Base-by-base conservation (phyloP, 768 basidiomycete genomes). In the Serendipita sp. region DNA sequence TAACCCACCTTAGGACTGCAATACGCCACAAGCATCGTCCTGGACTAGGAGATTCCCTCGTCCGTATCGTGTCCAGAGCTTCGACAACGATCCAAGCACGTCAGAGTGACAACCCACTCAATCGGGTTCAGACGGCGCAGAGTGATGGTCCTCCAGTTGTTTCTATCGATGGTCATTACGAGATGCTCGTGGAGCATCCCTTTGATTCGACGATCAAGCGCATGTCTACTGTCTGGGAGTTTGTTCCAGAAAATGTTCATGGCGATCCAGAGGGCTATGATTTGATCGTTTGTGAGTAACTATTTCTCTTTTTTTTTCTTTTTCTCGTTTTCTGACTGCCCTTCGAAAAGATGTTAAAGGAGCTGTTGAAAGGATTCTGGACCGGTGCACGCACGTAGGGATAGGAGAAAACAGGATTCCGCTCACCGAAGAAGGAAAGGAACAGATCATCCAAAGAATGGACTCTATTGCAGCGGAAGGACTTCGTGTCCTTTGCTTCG, bases 181-280 rank as follows among this genome's bases (percentile, higher is more conserved):
- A 58, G n/a, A 58, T 58, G 53, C 53, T 58, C 17, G 26, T 58
- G 17, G 53, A 58, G 31, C 24, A 58, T n/a, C 71, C 81, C 0
- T 81, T 82, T 67, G 78, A 79, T 42, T 79, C 78, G 58, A 76
- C 75, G 28, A 69, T 80, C 51, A 82, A 81, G 70, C 71, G 78
- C 60, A 82, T 81, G 81, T 58, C 53, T 13, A 58, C 53, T 11
- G 53, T 58, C 53, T 58, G 53, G 53, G 5, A 58, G 20, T 58
- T 58, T 26, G 30, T 22, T 33, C 26, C 53, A 58, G 53, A 58
- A 31, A 13, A 58, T 31, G 11, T 9, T n/a, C 20, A 34, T 4
- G 26, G 31, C 20, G 53, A 33, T 4, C 30, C 11, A n/a, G 33
- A 22, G 11, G 33, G 30, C 28, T 58, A 58, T 31, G 53, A 58